Base-by-base conservation (phyloP, 768 basidiomycete species). In the Rubroboletus pulcherrimus region DNA sequence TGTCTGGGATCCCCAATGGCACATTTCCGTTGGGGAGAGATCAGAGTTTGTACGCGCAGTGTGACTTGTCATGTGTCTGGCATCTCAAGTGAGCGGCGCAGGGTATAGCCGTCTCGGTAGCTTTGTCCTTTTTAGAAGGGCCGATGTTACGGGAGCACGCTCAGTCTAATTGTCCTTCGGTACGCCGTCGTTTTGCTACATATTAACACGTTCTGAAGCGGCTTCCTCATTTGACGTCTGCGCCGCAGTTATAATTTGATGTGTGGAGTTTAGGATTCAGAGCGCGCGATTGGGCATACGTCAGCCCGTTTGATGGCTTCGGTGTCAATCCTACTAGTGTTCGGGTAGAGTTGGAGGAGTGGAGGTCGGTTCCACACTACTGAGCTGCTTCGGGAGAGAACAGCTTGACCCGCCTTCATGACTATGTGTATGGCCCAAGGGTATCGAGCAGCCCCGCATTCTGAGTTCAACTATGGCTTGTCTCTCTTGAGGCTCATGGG, bases 31-130 rank as follows among this genome's bases (percentile, higher is more conserved):
- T 29, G 34, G 37, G n/a, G 14, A 39, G 14, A 39, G 38, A 15
- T n/a, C 21, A 39, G 31, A 26, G 29, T 38, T 37, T 7, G 21
- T 51, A 15, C 17, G 43, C n/a, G 37, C 15, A 12, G 9, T 15
- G 11, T 38, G 17, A 21, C 42, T 31, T 47, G 35, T 55, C 61
- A 51, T 53, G 48, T 55, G 58, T 29, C 21, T 43, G 24, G 41
- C 47, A 19, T 41, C 35, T 55, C 49, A 47, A 29, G 40, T 51
- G 52, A 39, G 38, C 39, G 56, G 60, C 52, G 54, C 52, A 51
- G 53, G 35, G 30, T 12, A n/a, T 15, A 26, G 26, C 46, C 30
- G 37, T 30, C 39, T 55, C 26, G 51, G 53, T 51, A 4, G 35
- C 11, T 45, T 49, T 55, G 21, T 11, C 9, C 17, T 11, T 43